phyloP scores from a whole-genome alignment of 352 stramenopile species.

The Aphanomyces invadans region DNA sequence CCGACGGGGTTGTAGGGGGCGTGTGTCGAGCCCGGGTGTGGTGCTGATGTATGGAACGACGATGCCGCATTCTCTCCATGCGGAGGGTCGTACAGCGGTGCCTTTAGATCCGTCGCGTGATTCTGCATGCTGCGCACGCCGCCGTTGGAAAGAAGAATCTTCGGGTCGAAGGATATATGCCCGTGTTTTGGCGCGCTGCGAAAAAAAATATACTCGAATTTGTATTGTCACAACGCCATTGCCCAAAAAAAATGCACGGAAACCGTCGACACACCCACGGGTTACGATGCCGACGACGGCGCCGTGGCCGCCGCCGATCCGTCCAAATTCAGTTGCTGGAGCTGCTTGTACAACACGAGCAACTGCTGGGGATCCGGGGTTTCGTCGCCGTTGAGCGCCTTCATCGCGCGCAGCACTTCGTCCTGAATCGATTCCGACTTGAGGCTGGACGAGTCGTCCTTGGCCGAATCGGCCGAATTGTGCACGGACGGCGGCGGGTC shows the following conservation, averaged over 20 bases:
- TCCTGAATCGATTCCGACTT: slow-evolving; percentile 3
- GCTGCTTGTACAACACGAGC: slow-evolving; percentile 5
- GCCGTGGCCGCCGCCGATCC: background rate
- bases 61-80: background rate
- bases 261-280: no score
- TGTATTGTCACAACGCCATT: no score
- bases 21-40: background rate
- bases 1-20: background rate
- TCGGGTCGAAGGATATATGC: no score
- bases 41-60: background rate
- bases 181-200: no score
- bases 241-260: no score
- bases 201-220: no score
- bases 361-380: background rate
- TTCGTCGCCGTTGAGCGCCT: background rate
- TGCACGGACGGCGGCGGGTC: background rate
- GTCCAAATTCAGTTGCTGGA: slow-evolving; percentile 12
- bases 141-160: no score
- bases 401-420: background rate
- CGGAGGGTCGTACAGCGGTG: slow-evolving; percentile 16
- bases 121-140: slow-evolving; percentile 5
- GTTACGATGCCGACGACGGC: background rate
- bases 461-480: background rate
- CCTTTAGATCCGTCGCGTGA: slow-evolving; percentile 8
- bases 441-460: background rate